Percentiles rank a stretch among this genome's conserved stretches.
Conservation (phyloP, 1,139 yeast species). For the Debaryomyces udenii region DNA sequence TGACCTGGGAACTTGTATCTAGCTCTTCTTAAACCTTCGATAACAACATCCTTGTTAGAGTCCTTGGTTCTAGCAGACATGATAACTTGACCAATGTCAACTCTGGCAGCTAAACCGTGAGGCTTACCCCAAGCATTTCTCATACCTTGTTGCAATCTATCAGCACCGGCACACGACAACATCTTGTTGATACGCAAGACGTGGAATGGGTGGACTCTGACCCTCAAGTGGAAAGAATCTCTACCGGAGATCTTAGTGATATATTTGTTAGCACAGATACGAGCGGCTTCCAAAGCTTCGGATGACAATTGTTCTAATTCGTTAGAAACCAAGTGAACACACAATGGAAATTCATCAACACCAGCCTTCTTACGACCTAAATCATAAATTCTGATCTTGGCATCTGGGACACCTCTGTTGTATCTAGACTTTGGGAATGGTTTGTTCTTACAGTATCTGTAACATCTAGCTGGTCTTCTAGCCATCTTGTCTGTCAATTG, state of each 20-base stretch:
- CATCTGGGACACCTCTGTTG: conserved; percentile 99
- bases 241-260: conserved; percentile 97
- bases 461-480: conserved; percentile 99
- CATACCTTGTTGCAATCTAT: conserved; percentile 99
- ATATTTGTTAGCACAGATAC: conserved; percentile 99
- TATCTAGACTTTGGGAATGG: conserved; percentile 99
- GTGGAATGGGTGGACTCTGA: conserved; percentile 99
- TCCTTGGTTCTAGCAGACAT: conserved; percentile 99
- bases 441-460: conserved; percentile 99
- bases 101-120: conserved; percentile 99
- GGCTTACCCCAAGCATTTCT: conserved; percentile 99
- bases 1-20: conserved; percentile 99
- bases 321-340: conserved; percentile 98
- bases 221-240: conserved; percentile 99
- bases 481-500: conserved; percentile 76
- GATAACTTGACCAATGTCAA: conserved; percentile 96
- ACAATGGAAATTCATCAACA: conserved; percentile 99
- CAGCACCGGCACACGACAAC: conserved; percentile 99
- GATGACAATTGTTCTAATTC: conserved; percentile 99
- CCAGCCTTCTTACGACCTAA: conserved; percentile 99
- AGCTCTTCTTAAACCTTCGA: conserved; percentile 99
- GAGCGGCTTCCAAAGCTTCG: conserved; percentile 99
- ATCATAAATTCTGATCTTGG: conserved; percentile 98
- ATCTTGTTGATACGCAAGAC: conserved; percentile 99
- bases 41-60: conserved; percentile 93